Percentiles rank a stretch among this genome's conserved stretches.
phyloP scores from a whole-genome alignment of 2,329 filamentous ascomycete genomes.

The Pseudophaeomoniella oleicola region DNA sequence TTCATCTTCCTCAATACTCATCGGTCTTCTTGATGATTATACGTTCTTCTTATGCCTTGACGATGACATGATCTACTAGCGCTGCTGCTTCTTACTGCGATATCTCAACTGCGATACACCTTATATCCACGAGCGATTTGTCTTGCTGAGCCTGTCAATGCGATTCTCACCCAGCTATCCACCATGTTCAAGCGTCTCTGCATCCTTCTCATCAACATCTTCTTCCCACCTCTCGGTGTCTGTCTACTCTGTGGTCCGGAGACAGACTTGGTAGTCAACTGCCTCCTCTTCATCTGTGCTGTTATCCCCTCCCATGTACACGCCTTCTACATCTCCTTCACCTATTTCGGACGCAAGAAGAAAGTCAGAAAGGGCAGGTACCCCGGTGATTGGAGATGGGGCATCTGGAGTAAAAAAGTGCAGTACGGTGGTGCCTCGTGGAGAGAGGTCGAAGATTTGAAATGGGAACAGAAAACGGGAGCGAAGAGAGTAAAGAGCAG shows the following conservation, averaged over 20 bases:
- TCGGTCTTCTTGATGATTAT: too few species aligned
- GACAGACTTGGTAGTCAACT: slow-evolving; percentile 21
- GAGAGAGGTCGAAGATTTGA: slow-evolving; percentile 16
- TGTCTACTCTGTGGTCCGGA: slow-evolving; percentile 20
- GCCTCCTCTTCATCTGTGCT: slow-evolving; percentile 23
- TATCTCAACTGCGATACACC: too few species aligned
- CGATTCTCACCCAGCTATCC: too few species aligned
- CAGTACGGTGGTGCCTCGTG: slow-evolving; percentile 21
- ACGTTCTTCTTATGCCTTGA: too few species aligned
- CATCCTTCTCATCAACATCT: slow-evolving; percentile 22
- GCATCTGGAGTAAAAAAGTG: slow-evolving; percentile 21
- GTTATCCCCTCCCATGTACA: slow-evolving; percentile 25
- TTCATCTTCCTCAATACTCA: too few species aligned
- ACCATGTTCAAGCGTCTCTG: slow-evolving; percentile 17
- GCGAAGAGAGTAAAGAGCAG: slow-evolving; percentile 1
- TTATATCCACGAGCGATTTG: too few species aligned
- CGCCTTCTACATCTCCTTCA: slow-evolving; percentile 25
- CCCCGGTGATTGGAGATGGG: slow-evolving; percentile 18
- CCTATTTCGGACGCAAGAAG: slow-evolving; percentile 22
- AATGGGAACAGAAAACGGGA: slow-evolving; percentile 8
- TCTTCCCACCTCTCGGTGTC: slow-evolving; percentile 24
- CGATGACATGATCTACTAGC: too few species aligned
- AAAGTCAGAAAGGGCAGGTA: slow-evolving; percentile 22
- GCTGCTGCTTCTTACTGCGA: too few species aligned
- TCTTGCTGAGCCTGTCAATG: too few species aligned